A percentile compares a stretch with the other conserved stretches of the same genome.
phyloP scores from a whole-genome alignment of 805 yeast species.

The Saturnispora silvae region DNA sequence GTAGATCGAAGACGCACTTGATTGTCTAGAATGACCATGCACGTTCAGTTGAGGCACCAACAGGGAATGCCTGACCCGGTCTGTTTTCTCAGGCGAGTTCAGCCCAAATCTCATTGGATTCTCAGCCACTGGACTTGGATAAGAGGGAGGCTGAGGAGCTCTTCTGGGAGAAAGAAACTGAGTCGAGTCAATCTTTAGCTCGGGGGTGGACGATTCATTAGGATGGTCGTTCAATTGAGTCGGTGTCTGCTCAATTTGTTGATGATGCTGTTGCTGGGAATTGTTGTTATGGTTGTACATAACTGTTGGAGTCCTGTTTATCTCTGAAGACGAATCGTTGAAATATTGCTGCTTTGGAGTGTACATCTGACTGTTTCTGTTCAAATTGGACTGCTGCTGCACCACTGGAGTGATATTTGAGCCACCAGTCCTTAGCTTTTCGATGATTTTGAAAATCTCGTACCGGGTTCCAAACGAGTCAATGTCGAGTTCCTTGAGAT shows the following conservation, averaged over 20 bases:
- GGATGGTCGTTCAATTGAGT: not conserved
- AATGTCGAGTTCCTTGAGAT: conserved; percentile 85
- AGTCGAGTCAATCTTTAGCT: not conserved
- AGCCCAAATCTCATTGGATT: conserved; percentile 19
- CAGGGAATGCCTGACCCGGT: not conserved
- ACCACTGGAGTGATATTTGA: not conserved
- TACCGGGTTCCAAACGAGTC: conserved; percentile 91
- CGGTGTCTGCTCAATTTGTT: too few species aligned
- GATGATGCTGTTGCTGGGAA: too few species aligned
- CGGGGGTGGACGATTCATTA: not conserved
- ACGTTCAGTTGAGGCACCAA: not conserved
- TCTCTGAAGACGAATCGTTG: not conserved
- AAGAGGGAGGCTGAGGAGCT: conserved; percentile 58
- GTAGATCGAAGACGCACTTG: conserved; percentile 30
- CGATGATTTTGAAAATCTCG: conserved; percentile 84
- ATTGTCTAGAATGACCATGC: conserved; percentile 11
- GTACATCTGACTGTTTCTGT: not conserved
- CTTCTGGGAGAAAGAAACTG: conserved; percentile 55
- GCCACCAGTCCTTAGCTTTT: conserved; percentile 50
- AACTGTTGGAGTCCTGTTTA: not conserved
- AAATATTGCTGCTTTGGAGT: not conserved
- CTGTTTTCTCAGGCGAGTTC: conserved; percentile 11
- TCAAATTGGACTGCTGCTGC: too few species aligned
- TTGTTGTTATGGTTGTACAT: not conserved
- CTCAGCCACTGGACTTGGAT: conserved; percentile 19